Evolutionary conservation across 306 rosid species (phyloP).

Genomic region (Inga leiocalycina): DNA sequence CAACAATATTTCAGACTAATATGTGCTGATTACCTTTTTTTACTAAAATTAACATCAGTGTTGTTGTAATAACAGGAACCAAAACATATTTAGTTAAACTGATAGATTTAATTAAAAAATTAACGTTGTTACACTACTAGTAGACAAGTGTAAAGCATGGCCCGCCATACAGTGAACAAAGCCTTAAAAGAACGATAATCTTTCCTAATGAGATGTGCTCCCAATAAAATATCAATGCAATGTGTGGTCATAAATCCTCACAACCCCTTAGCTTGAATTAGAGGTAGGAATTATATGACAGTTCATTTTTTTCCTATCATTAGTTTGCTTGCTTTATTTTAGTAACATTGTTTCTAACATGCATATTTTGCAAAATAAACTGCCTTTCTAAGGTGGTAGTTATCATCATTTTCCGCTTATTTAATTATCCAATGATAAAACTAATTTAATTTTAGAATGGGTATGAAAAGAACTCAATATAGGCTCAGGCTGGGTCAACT

Average conservation of each 20-base stretch:
- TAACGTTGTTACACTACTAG: background rate
- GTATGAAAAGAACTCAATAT: background rate
- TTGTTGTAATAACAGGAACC: background rate
- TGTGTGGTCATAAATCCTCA: background rate
- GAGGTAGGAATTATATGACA: too few species aligned
- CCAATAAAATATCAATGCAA: background rate
- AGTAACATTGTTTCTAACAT: background rate
- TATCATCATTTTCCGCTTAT: background rate
- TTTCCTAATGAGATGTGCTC: background rate
- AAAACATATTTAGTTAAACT: background rate
- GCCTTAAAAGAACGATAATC: background rate
- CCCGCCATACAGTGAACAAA: background rate
- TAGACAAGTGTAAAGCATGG: background rate
- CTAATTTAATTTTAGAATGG: background rate
- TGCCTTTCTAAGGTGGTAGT: background rate
- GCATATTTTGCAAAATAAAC: background rate
- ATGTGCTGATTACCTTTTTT: background rate
- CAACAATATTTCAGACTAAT: constrained; percentile 11
- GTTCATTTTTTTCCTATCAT: too few species aligned
- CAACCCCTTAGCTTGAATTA: too few species aligned
- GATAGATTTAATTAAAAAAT: background rate
- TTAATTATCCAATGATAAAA: background rate
- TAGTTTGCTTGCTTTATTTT: background rate
- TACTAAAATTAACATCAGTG: background rate
- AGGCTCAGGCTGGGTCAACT: background rate